These are phyloP conservation scores for Kwoniella botswanensis DNA, from an alignment of 768 basidiomycete species.

Conservation along the genomic window DNA sequence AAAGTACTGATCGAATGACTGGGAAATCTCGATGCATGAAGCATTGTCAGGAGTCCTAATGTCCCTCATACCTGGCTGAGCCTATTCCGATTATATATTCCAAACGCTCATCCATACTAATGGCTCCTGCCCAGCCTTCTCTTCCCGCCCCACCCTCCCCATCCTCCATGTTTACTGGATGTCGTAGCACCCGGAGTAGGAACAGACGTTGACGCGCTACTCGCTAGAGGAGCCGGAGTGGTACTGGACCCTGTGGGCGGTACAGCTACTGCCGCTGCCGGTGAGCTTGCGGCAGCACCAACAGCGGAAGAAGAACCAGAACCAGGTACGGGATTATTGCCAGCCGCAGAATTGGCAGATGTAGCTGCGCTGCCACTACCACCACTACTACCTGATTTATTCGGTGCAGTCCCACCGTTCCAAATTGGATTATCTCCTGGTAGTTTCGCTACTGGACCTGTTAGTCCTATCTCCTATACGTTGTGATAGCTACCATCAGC, in stretches of 20 bases:
- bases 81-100: not conserved
- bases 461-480: slow-evolving; percentile 23
- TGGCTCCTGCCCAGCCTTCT: not conserved
- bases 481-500: not conserved
- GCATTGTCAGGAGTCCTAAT: not conserved
- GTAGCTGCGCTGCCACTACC: not conserved
- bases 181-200: slow-evolving; percentile 1
- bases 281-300: not conserved
- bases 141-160: slow-evolving; percentile 15
- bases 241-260: not conserved
- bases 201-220: not conserved
- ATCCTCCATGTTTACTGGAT: not conserved
- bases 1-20: no score
- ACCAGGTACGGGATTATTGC: not conserved
- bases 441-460: slow-evolving; percentile 21
- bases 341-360: not conserved
- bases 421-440: slow-evolving; percentile 46
- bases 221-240: not conserved
- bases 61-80: no score
- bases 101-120: not conserved
- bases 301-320: not conserved
- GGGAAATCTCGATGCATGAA: not conserved
- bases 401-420: slow-evolving; percentile 8
- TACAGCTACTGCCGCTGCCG: not conserved
- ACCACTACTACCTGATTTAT: not conserved